Evolutionary conservation across 495 filamentous ascomycete species (phyloP).

Genomic region (Aspergillus bertholletiae): DNA sequence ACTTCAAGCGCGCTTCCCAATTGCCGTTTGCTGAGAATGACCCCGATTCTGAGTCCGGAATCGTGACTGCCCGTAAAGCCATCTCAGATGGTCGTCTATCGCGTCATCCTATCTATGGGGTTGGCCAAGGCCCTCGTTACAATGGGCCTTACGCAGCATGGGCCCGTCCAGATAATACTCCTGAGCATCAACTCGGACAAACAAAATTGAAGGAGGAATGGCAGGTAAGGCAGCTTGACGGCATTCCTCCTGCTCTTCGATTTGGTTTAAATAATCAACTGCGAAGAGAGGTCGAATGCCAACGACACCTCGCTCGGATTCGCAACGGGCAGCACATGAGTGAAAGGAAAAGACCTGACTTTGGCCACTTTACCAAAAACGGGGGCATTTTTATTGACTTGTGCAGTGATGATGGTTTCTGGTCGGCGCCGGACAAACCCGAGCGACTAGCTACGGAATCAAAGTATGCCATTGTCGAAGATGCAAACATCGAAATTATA

Average conservation of each 20-base stretch:
- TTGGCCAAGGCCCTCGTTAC: slow-evolving; percentile 44
- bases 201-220: slow-evolving; percentile 19
- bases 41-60: slow-evolving; percentile 23
- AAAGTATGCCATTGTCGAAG: slow-evolving; percentile 3
- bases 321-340: slow-evolving; percentile 22
- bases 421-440: not conserved
- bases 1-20: slow-evolving; percentile 22
- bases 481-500: slow-evolving; percentile 16
- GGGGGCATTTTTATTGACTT: slow-evolving; percentile 11
- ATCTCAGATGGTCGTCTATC: slow-evolving; percentile 35
- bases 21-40: slow-evolving; percentile 1
- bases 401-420: slow-evolving; percentile 16
- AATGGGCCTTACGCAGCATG: slow-evolving; percentile 42
- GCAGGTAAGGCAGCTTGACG: slow-evolving; percentile 30
- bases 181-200: slow-evolving; percentile 10
- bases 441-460: slow-evolving; percentile 4
- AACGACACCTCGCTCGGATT: slow-evolving; percentile 21
- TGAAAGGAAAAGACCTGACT: slow-evolving; percentile 15
- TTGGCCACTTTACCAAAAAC: not conserved
- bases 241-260: slow-evolving; percentile 15
- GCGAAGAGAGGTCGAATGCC: slow-evolving; percentile 14
- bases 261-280: slow-evolving; percentile 17
- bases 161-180: slow-evolving; percentile 28
- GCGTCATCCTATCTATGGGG: slow-evolving; percentile 39
- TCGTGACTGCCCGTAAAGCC: slow-evolving; percentile 22